These are phyloP conservation scores for Hirschfeldia incana DNA, from an alignment of 345 rosid species.

Conservation along the genomic window DNA sequence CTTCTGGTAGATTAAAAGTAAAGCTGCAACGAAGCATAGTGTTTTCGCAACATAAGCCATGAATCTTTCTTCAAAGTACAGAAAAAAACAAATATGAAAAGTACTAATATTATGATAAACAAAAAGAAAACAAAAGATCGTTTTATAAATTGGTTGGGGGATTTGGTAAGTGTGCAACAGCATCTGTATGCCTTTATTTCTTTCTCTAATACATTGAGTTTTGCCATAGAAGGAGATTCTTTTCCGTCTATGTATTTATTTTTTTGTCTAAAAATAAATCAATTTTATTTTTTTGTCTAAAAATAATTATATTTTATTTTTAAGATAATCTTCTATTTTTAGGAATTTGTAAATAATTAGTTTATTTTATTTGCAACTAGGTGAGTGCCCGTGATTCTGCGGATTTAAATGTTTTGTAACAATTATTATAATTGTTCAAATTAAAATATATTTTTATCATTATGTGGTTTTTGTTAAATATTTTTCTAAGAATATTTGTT, in stretches of 20 bases:
- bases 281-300: too few relatives aligned
- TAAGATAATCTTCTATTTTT: too few relatives aligned
- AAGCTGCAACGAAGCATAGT: conserved; percentile 29
- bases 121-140: not conserved
- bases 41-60: conserved; percentile 39
- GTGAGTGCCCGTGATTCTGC: too few relatives aligned
- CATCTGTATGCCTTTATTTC: not conserved
- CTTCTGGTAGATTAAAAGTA: conserved; percentile 36
- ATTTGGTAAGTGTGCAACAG: conserved; percentile 16
- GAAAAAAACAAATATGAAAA: not conserved
- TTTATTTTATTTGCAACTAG: too few relatives aligned
- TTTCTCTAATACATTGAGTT: not conserved
- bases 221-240: not conserved
- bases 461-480: too few relatives aligned
- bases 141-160: conserved; percentile 4
- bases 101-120: not conserved
- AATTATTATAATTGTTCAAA: too few relatives aligned
- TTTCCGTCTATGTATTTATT: not conserved
- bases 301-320: too few relatives aligned
- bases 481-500: too few relatives aligned
- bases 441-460: too few relatives aligned
- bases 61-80: conserved; percentile 9
- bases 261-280: too few relatives aligned
- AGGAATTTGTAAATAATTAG: too few relatives aligned
- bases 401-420: too few relatives aligned